Percentiles rank a stretch among this genome's conserved stretches.
phyloP scores from a whole-genome alignment of 2,329 filamentous ascomycete species.

The Paecilomyces niveus region DNA sequence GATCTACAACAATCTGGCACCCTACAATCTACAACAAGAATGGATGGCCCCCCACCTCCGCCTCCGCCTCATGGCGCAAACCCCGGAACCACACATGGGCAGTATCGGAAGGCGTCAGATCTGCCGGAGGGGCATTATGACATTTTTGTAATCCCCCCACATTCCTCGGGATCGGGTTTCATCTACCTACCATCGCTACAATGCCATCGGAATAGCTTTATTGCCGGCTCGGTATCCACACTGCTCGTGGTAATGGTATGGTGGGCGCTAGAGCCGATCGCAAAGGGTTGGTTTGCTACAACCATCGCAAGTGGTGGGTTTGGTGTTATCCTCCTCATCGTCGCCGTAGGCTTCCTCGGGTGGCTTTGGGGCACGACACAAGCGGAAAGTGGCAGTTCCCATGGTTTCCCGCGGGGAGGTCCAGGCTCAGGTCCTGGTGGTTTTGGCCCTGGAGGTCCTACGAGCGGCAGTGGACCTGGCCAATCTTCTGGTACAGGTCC shows the following conservation, averaged over 20 bases:
- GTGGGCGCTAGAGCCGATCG: slow-evolving; percentile 63
- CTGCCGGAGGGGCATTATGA: slow-evolving; percentile 89
- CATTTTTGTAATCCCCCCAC: slow-evolving; percentile 92
- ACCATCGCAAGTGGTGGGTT: slow-evolving; percentile 66
- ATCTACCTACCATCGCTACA: slow-evolving; percentile 87
- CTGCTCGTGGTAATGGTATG: slow-evolving; percentile 67
- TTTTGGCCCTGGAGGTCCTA: slow-evolving; percentile 21
- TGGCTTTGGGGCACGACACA: slow-evolving; percentile 69
- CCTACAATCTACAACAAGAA: slow-evolving; percentile 12
- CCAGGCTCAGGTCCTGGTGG: slow-evolving; percentile 7
- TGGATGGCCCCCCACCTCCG: slow-evolving; percentile 53
- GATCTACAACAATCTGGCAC: not conserved
- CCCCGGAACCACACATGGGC: slow-evolving; percentile 57
- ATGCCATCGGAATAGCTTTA: slow-evolving; percentile 82
- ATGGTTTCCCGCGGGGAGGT: slow-evolving; percentile 15
- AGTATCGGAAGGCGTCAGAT: slow-evolving; percentile 43
- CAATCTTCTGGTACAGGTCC: slow-evolving; percentile 11
- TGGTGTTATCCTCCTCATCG: slow-evolving; percentile 63
- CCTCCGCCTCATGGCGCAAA: slow-evolving; percentile 80
- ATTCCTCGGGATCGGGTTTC: slow-evolving; percentile 82
- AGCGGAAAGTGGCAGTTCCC: slow-evolving; percentile 36
- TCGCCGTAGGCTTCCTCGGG: slow-evolving; percentile 67
- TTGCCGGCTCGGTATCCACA: slow-evolving; percentile 75
- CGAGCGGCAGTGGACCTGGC: slow-evolving; percentile 16
- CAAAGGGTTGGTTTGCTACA: slow-evolving; percentile 65